Base-by-base conservation (phyloP, 164 flowering plant species). In the Stephania yunnanensis region DNA sequence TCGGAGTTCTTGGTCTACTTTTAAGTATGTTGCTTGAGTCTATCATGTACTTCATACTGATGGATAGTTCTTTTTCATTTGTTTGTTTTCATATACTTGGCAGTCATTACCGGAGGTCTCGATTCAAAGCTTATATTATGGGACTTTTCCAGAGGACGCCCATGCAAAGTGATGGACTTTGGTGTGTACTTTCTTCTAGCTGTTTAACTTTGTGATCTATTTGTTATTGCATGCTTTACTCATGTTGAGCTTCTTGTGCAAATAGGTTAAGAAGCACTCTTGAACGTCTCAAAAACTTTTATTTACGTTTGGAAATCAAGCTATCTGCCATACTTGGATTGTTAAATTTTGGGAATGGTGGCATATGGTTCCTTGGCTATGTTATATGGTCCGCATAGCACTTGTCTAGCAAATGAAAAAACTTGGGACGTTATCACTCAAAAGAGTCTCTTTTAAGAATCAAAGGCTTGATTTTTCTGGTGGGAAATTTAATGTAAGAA, bases 71-170 rank as follows among this genome's bases (percentile, higher is more conserved):
- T 53, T 46, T 53, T 46, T 72, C 52, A 29, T 5, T n/a, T 17
- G 12, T 10, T 19, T 67, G 22, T 46, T 36, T 78, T 22, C 46
- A 36, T 65, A 13, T 72, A 45, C 50, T 46, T 73, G 76, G 78
- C 90, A 93, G 98, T 87, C 74, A 87, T 93, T 71, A 89, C 97
- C 75, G 99, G 97, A 69, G 97, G 97, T 75, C 90, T 93, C 75
- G 99, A 95, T 82, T 88, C 97, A 71, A 92, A 91, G 83, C 91
- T 95, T 78, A 82, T 93, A 70, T 78, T 89, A 86, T 95, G 98
- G 98, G 96, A 93, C 82, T 90, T 91, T 83, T 93, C 98, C 74
- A 91, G 88, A 82, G 97, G 94, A 53, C 90, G 92, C 4, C 89
- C 89, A 13, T 72, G 55, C 84, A 87, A 87, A 83, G 80, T 83